These are phyloP conservation scores for Jimgerdemannia lactiflua DNA, from an alignment of 192 early-diverging fungal species.

Conservation along the genomic window DNA sequence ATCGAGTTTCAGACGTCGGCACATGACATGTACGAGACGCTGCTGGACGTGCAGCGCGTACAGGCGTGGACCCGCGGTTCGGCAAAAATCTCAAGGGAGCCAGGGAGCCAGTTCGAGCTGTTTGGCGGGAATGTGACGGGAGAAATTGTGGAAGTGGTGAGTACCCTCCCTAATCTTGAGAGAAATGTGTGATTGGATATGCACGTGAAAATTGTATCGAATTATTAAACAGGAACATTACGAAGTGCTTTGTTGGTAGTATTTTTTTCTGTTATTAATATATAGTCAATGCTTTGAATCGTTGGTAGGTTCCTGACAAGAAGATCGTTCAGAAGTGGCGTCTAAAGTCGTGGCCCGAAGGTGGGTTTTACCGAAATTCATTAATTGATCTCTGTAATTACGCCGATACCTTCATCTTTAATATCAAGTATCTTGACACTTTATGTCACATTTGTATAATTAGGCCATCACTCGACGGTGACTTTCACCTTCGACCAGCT, in stretches of 20 bases:
- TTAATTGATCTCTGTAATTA: background rate
- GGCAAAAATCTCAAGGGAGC: constrained; percentile 28
- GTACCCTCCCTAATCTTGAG: constrained; percentile 1
- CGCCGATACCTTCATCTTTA: background rate
- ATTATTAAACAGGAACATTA: too few species aligned
- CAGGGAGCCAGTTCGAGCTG: constrained; percentile 64
- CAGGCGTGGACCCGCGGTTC: constrained; percentile 77
- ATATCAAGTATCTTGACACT: background rate
- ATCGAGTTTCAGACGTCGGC: constrained; percentile 85
- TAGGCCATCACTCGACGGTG: constrained; percentile 82
- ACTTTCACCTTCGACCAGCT: constrained; percentile 71
- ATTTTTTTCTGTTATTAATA: too few species aligned
- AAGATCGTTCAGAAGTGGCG: constrained; percentile 88
- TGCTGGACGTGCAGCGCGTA: constrained; percentile 75
- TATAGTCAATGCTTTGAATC: too few species aligned
- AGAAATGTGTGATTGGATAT: background rate
- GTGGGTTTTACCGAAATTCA: constrained; percentile 13
- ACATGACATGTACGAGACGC: constrained; percentile 72
- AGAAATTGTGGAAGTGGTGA: constrained; percentile 66
- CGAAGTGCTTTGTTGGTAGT: too few species aligned
- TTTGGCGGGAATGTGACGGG: constrained; percentile 92
- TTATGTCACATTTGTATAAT: background rate
- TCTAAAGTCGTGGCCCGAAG: constrained; percentile 78
- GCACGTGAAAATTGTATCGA: too few species aligned
- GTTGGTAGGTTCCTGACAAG: constrained; percentile 49